Percentiles rank a stretch among this genome's conserved stretches.
These are phyloP conservation scores for Candida multigemmis DNA, from an alignment of 805 yeast genomes.

Conservation along the genomic window DNA sequence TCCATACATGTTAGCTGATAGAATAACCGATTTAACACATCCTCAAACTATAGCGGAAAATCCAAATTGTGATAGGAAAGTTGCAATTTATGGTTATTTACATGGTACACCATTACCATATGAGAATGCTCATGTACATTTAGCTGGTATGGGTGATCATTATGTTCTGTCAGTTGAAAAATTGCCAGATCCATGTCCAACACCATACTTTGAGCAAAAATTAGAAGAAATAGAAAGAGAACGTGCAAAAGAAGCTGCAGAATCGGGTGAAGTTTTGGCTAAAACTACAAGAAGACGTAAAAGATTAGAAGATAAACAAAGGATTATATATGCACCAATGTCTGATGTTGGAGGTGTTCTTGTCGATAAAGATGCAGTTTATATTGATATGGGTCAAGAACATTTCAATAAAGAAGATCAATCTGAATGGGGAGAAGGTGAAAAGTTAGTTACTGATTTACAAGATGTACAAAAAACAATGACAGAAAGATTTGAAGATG, in stretches of 20 bases:
- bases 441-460: constrained; percentile 70
- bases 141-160: constrained; percentile 94
- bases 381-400: constrained; percentile 67
- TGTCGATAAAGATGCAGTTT: constrained; percentile 95
- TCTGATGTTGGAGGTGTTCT: constrained; percentile 98
- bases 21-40: constrained; percentile 90
- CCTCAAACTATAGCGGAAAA: constrained; percentile 74
- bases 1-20: constrained; percentile 85
- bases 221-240: constrained; percentile 77
- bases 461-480: constrained; percentile 61
- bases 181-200: constrained; percentile 97
- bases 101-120: constrained; percentile 85
- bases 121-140: constrained; percentile 68
- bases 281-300: constrained; percentile 63
- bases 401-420: constrained; percentile 45
- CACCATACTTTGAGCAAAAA: constrained; percentile 84
- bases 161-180: constrained; percentile 71
- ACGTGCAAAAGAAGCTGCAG: constrained; percentile 55
- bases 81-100: constrained; percentile 88
- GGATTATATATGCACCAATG: constrained; percentile 97
- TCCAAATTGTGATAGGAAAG: constrained; percentile 77
- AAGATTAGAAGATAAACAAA: constrained; percentile 88
- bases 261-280: constrained; percentile 45
- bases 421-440: constrained; percentile 75
- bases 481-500: constrained; percentile 47